Percentiles rank a stretch among this genome's conserved stretches.
phyloP scores from a whole-genome alignment of 139 green algal genomes.

The Microglena sp. region DNA sequence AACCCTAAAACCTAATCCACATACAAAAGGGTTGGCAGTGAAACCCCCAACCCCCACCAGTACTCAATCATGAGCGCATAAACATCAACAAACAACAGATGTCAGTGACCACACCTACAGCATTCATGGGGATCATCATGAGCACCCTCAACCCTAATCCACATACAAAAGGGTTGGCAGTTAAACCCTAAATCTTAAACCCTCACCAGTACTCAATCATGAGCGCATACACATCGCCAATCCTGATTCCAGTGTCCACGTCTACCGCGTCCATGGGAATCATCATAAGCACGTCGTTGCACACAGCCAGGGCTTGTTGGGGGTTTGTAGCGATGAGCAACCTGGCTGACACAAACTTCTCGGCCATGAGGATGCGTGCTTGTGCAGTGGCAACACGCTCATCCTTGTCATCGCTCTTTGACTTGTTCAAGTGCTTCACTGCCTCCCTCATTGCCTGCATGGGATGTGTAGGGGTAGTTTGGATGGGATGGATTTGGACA shows the following conservation, averaged over 20 bases:
- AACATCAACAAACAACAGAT: slow-evolving; percentile 47
- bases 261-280: slow-evolving; percentile 7
- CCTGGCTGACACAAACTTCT: slow-evolving; percentile 37
- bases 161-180: too few species aligned
- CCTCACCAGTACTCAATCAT: slow-evolving; percentile 58
- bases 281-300: slow-evolving; percentile 26
- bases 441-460: slow-evolving; percentile 41
- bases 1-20: too few species aligned
- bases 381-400: slow-evolving; percentile 13
- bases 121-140: too few species aligned
- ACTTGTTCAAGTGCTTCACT: slow-evolving; percentile 39
- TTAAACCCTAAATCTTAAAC: too few species aligned
- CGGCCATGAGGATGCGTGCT: slow-evolving; percentile 31
- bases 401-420: slow-evolving; percentile 22
- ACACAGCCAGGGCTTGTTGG: slow-evolving; percentile 24
- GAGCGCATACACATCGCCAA: slow-evolving; percentile 46
- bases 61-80: slow-evolving; percentile 53
- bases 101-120: too few species aligned
- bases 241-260: too few species aligned
- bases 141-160: too few species aligned
- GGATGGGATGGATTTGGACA: too few species aligned
- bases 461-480: background rate
- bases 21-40: too few species aligned
- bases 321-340: slow-evolving; percentile 22
- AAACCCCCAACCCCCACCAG: too few species aligned